phyloP scores from a whole-genome alignment of 371 early-diverging fungal species.

The Apophysomyces ossiformis region DNA sequence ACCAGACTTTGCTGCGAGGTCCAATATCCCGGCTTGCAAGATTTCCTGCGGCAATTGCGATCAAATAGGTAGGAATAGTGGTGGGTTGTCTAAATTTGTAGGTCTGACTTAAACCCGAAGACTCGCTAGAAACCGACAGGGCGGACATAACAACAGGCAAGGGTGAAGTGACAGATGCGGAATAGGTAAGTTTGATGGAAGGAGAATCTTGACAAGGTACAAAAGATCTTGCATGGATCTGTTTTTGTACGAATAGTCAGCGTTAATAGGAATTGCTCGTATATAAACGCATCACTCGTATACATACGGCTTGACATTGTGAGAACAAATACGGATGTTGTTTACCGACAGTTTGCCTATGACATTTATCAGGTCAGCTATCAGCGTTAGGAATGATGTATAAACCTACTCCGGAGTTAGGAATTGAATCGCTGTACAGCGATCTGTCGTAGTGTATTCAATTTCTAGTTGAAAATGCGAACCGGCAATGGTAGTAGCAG shows the following conservation, averaged over 20 bases:
- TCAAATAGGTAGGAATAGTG: conserved; percentile 85
- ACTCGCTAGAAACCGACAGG: conserved; percentile 37
- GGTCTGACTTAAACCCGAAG: conserved; percentile 42
- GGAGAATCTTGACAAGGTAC: conserved; percentile 93
- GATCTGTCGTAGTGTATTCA: conserved; percentile 77
- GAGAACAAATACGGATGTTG: conserved; percentile 92
- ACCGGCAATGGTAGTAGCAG: conserved; percentile 30
- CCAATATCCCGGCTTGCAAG: conserved; percentile 78
- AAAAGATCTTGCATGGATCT: conserved; percentile 90
- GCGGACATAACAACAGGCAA: conserved; percentile 34
- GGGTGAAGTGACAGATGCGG: conserved; percentile 73
- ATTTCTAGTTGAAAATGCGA: conserved; percentile 59
- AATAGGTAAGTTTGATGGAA: conserved; percentile 83
- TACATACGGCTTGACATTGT: conserved; percentile 83
- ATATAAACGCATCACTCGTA: neutral
- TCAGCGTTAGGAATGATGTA: neutral
- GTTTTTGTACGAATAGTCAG: conserved; percentile 25
- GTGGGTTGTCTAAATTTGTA: conserved; percentile 73
- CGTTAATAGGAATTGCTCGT: too few relatives aligned
- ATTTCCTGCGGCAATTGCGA: conserved; percentile 91
- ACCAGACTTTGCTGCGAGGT: conserved; percentile 92
- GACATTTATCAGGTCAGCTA: neutral
- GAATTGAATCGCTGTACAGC: conserved; percentile 88
- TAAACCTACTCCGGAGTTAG: conserved; percentile 72
- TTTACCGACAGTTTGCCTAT: conserved; percentile 89